Percentiles rank a stretch among this genome's conserved stretches.
Conservation (phyloP, 331 rosid genomes). For the Cydonia oblonga region DNA sequence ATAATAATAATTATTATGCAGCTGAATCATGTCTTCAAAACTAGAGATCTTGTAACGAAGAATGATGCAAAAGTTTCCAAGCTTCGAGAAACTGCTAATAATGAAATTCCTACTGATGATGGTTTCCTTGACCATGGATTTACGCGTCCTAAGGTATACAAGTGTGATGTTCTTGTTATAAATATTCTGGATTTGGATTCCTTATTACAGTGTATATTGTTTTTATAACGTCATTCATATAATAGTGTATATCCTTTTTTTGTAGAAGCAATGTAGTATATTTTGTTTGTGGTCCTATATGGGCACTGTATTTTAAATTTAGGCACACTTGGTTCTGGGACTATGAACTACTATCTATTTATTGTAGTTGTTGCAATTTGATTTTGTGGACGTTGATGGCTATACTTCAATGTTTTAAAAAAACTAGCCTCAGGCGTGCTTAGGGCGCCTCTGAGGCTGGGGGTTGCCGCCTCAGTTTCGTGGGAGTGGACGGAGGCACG, state of each 20-base stretch:
- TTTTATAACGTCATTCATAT: background rate
- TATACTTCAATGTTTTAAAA: background rate
- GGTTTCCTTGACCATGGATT: conserved; percentile 81
- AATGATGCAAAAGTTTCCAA: conserved; percentile 56
- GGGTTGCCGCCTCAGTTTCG: no score
- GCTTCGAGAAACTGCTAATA: conserved; percentile 32
- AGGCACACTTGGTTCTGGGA: no score
- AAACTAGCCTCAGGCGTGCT: no score
- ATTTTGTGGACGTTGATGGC: background rate
- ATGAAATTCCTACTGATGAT: conserved; percentile 25
- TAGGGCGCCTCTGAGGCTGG: no score
- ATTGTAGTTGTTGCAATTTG: background rate
- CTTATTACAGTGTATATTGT: background rate
- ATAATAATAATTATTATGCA: conserved; percentile 27
- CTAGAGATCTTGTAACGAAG: conserved; percentile 59
- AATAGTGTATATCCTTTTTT: background rate
- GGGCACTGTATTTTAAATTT: background rate
- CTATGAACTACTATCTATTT: background rate
- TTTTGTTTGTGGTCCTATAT: background rate
- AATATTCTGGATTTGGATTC: conserved; percentile 5
- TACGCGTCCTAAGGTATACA: conserved; percentile 85
- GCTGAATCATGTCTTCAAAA: conserved; percentile 81
- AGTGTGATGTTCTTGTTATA: background rate
- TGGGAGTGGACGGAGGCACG: no score
- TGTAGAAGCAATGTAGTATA: background rate